A percentile compares a stretch with the other conserved stretches of the same genome.
phyloP scores from a whole-genome alignment of 192 early-diverging fungal genomes.

The Backusella australiensis region DNA sequence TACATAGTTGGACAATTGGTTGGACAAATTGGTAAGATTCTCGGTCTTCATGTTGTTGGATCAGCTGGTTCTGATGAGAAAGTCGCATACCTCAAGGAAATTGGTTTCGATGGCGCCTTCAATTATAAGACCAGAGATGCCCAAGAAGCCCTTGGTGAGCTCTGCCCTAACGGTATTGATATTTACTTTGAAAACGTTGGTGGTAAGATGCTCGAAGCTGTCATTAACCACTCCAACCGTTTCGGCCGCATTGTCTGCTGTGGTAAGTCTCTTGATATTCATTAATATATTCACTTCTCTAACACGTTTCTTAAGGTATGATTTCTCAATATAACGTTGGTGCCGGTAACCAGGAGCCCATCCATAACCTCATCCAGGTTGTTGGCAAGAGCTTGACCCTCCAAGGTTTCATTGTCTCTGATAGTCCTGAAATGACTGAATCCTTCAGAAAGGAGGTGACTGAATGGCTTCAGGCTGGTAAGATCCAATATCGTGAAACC shows the following conservation, averaged over 20 bases:
- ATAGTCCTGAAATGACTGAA: constrained; percentile 41
- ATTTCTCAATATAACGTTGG: constrained; percentile 64
- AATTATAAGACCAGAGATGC: constrained; percentile 83
- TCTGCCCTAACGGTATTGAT: constrained; percentile 79
- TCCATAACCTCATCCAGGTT: constrained; percentile 57
- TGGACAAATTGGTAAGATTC: constrained; percentile 74
- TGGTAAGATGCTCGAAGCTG: constrained; percentile 75
- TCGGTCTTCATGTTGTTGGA: constrained; percentile 78
- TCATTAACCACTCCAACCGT: constrained; percentile 58
- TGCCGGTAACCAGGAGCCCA: constrained; percentile 36
- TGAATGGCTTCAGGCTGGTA: constrained; percentile 52
- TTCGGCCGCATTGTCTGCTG: constrained; percentile 65
- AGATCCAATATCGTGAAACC: constrained; percentile 58
- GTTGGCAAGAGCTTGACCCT: constrained; percentile 57
- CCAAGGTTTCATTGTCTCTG: constrained; percentile 62
- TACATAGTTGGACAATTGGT: constrained; percentile 57
- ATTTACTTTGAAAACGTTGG: constrained; percentile 88
- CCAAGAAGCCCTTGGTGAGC: constrained; percentile 50
- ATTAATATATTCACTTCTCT: too few relatives aligned
- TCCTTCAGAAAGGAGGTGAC: constrained; percentile 58
- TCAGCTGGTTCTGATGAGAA: constrained; percentile 83
- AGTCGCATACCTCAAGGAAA: constrained; percentile 61
- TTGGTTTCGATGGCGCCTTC: constrained; percentile 80
- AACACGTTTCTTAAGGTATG: constrained; percentile 19
- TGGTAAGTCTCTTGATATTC: constrained; percentile 33